A percentile compares a stretch with the other conserved stretches of the same genome.
phyloP scores from a whole-genome alignment of 2,329 filamentous ascomycete genomes.

The Aspergillus neoniger region DNA sequence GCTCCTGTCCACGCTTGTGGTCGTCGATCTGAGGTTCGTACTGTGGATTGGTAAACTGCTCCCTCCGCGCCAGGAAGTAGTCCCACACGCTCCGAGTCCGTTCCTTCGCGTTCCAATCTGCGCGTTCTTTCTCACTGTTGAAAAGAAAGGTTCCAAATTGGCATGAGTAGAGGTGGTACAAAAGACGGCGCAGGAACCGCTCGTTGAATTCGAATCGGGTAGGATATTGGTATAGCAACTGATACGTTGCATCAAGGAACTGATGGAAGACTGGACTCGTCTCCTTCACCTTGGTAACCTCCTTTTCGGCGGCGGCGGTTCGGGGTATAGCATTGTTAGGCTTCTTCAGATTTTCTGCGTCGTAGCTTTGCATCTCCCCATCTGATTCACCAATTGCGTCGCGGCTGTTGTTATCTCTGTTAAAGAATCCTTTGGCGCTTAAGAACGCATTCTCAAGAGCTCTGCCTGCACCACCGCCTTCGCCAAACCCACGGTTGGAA shows the following conservation, averaged over 20 bases:
- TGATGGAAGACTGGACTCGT: slow-evolving; percentile 97
- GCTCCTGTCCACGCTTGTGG: slow-evolving; percentile 73
- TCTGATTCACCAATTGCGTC: slow-evolving; percentile 66
- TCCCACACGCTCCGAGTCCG: slow-evolving; percentile 89
- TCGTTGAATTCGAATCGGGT: slow-evolving; percentile 96
- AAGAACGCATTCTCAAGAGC: slow-evolving; percentile 82
- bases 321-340: slow-evolving; percentile 30
- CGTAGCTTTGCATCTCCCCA: slow-evolving; percentile 51
- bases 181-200: slow-evolving; percentile 79
- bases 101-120: slow-evolving; percentile 67
- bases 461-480: slow-evolving; percentile 58
- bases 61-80: slow-evolving; percentile 80
- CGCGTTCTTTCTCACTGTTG: slow-evolving; percentile 88
- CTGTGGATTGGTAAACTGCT: slow-evolving; percentile 78
- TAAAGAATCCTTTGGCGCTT: slow-evolving; percentile 87
- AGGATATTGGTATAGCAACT: slow-evolving; percentile 81
- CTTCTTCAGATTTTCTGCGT: slow-evolving; percentile 50
- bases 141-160: slow-evolving; percentile 97
- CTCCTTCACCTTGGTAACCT: slow-evolving; percentile 78
- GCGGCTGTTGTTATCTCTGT: slow-evolving; percentile 70
- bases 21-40: slow-evolving; percentile 79
- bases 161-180: slow-evolving; percentile 93
- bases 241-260: slow-evolving; percentile 92
- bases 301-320: slow-evolving; percentile 54
- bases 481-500: slow-evolving; percentile 42